phyloP scores from a whole-genome alignment of 2,329 filamentous ascomycete species.

The Elsinoe ampelina region DNA sequence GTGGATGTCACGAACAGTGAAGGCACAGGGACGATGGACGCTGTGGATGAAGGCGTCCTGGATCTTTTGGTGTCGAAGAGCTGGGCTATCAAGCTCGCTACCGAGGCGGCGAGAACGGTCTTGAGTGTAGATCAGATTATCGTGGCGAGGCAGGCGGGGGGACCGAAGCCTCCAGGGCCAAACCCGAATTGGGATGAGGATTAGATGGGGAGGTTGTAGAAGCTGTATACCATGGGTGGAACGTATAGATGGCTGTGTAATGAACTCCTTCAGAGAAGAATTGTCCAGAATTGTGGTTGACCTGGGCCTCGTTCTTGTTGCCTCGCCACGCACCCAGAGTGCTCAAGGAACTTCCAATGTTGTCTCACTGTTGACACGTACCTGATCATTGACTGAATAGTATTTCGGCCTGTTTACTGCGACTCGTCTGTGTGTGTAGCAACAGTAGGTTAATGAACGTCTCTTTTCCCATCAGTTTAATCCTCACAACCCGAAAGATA shows the following conservation, averaged over 20 bases:
- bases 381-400: too few relatives aligned
- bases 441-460: too few relatives aligned
- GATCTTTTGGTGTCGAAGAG: slow-evolving; percentile 87
- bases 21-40: slow-evolving; percentile 71
- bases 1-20: slow-evolving; percentile 90
- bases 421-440: too few relatives aligned
- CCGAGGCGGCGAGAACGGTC: slow-evolving; percentile 86
- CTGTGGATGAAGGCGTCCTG: slow-evolving; percentile 78
- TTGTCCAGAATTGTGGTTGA: background rate
- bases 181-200: slow-evolving; percentile 74
- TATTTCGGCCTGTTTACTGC: too few relatives aligned
- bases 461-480: too few relatives aligned
- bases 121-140: slow-evolving; percentile 98
- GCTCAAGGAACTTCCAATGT: too few relatives aligned
- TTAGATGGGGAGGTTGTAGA: slow-evolving; percentile 12
- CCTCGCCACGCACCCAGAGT: too few relatives aligned
- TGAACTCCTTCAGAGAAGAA: background rate
- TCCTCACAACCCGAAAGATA: too few relatives aligned
- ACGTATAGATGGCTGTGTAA: background rate
- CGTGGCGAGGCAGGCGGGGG: slow-evolving; percentile 91
- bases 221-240: slow-evolving; percentile 6
- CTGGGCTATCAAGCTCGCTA: slow-evolving; percentile 96
- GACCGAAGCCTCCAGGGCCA: slow-evolving; percentile 90
- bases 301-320: background rate
- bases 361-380: too few relatives aligned